Evolutionary conservation across 202 grass and related monocot species (phyloP).

Genomic region (Dendrocalamus latiflorus): DNA sequence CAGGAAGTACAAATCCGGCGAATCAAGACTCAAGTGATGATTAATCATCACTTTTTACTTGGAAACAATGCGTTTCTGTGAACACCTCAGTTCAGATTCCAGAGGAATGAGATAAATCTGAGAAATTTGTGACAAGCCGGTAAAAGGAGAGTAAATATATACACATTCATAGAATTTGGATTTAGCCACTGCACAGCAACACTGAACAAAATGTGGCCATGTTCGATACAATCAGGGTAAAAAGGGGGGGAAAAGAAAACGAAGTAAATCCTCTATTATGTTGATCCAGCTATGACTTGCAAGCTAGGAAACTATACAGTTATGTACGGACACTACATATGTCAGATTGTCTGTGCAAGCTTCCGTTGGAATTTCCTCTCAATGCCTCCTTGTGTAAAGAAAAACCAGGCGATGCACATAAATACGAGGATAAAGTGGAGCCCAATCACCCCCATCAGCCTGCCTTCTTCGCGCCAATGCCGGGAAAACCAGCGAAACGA

Average conservation of each 20-base stretch:
- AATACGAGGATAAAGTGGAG: neutral
- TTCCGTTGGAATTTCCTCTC: neutral
- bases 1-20: neutral
- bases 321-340: conserved; percentile 35
- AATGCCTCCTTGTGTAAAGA: neutral
- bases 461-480: neutral
- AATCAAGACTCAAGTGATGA: neutral
- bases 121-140: neutral
- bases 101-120: neutral
- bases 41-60: neutral
- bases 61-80: neutral
- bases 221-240: conserved; percentile 34
- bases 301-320: conserved; percentile 16
- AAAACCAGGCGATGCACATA: neutral
- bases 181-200: conserved; percentile 29
- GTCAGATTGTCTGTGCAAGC: conserved; percentile 37
- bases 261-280: conserved; percentile 1
- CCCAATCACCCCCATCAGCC: neutral
- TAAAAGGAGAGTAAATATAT: conserved; percentile 4
- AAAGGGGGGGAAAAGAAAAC: neutral
- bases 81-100: neutral
- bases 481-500: conserved; percentile 18
- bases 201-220: conserved; percentile 41
- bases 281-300: conserved; percentile 1
- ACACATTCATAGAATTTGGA: conserved; percentile 34